These are phyloP conservation scores for Anaeromyces robustus DNA, from an alignment of 192 early-diverging fungal genomes.

Conservation along the genomic window DNA sequence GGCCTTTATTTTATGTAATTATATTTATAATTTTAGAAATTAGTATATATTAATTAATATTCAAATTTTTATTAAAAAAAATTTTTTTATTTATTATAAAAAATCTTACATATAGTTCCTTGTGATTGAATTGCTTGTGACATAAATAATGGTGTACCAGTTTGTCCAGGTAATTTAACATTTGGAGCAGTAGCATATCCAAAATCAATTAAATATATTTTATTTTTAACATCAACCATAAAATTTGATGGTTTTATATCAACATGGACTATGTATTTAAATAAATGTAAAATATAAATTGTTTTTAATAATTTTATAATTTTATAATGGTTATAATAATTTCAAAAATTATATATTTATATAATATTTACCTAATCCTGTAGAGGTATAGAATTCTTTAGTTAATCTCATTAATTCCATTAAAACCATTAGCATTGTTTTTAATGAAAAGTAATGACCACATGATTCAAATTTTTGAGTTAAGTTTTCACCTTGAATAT, in stretches of 20 bases:
- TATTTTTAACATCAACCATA: constrained; percentile 5
- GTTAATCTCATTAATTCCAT: not conserved
- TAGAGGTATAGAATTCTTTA: not conserved
- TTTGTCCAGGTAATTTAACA: constrained; percentile 12
- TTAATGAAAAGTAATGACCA: not conserved
- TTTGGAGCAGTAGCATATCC: constrained; percentile 14
- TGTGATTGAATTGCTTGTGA: constrained; percentile 7
- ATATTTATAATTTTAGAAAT: no score
- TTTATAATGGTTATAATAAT: no score
- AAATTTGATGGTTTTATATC: constrained; percentile 18
- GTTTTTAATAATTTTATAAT: no score
- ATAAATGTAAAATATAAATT: no score
- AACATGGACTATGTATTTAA: constrained; percentile 5
- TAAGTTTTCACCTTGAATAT: not conserved
- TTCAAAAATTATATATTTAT: no score
- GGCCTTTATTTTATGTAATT: constrained; percentile 2
- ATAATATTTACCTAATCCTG: not conserved
- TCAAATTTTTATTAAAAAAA: no score
- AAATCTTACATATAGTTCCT: constrained; percentile 9
- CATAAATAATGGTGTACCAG: constrained; percentile 19
- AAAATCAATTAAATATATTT: constrained; percentile 13
- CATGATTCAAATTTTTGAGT: not conserved
- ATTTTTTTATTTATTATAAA: not conserved
- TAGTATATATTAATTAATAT: no score
- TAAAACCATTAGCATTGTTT: not conserved